Evolutionary conservation across 129 eudicot species (phyloP), one percentile per base, ranked within the genome.

Genomic region (Flaveria trinervia): DNA sequence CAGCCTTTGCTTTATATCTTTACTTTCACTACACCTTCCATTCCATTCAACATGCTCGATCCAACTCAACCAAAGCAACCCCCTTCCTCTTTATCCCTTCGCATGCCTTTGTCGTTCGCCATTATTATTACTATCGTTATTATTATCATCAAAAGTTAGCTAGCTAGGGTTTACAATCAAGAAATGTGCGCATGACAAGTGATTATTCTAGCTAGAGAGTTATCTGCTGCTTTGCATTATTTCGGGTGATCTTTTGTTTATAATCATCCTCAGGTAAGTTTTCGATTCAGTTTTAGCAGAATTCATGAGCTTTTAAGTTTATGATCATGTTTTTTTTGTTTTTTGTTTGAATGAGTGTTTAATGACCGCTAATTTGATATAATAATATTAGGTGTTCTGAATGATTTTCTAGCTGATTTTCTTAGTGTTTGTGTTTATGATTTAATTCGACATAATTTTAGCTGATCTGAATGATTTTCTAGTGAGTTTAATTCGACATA

Each of bases 1-100:
- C 71, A 39, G 69, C 96, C 96, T 74, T 66, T 89, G 86, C 89
- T 86, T 86, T 81, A 33, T 65, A 65, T 69, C 71, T 45, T 65
- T 65, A 56, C 46, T 79, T 87, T 79, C 68, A 80, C 84, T 80
- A 66, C 26, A 64, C 69, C 43, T 33, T 49, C 59, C 50, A 45
- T 33, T 49, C 59, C 50, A 45, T 79, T 54, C 61, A 50, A 65
- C 81, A 79, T 81, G 88, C 70, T 82, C 80, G 74, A 73, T 81
- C 76, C 79, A 72, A 76, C 51, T 78, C 41, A 36, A 36, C 5
- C 41, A 36, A 36, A 36, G 56, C 83, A 75, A 77, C 81, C 7
- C 28, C 15, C 25, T 41, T 30, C 43, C 50, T 55, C n/a, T 56
- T 49, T 67, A 5, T 49, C 56, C 65, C 52, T 48, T 23, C 44